Evolutionary conservation across 257 asterid species (phyloP).

Genomic region (Striga asiatica): DNA sequence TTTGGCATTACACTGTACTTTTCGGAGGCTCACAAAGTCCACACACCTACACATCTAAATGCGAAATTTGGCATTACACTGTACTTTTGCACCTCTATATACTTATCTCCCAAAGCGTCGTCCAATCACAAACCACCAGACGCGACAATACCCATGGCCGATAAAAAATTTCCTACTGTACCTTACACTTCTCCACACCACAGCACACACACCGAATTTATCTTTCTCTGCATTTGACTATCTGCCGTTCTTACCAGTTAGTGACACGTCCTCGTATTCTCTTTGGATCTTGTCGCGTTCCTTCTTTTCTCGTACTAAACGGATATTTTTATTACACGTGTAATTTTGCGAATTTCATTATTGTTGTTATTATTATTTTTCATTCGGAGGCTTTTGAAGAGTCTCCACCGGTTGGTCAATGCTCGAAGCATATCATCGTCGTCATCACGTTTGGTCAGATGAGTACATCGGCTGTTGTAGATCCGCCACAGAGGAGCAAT

Average conservation of each 20-base stretch:
- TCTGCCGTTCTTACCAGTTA: not conserved
- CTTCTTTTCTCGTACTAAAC: not conserved
- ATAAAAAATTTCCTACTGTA: too few relatives aligned
- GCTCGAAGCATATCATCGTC: not conserved
- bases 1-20: too few relatives aligned
- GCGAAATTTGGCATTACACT: too few relatives aligned
- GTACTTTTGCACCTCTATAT: too few relatives aligned
- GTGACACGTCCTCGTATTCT: not conserved
- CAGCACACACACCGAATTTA: not conserved
- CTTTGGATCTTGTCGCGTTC: not conserved
- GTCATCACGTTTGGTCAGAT: not conserved
- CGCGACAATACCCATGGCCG: too few relatives aligned
- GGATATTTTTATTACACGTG: conserved; percentile 3
- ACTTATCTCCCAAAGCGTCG: not conserved
- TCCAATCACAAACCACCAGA: conserved; percentile 9
- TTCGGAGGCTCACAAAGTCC: too few relatives aligned
- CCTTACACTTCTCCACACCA: not conserved
- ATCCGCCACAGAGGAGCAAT: conserved; percentile 9
- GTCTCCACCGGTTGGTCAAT: conserved; percentile 14
- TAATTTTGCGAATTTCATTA: too few relatives aligned
- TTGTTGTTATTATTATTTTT: not conserved
- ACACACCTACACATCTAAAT: too few relatives aligned
- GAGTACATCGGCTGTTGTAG: conserved; percentile 4
- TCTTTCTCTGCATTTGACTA: not conserved
- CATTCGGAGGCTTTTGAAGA: not conserved